Evolutionary conservation across 2,329 filamentous ascomycete genomes (phyloP).

Genomic region (Mariannaea elegans): DNA sequence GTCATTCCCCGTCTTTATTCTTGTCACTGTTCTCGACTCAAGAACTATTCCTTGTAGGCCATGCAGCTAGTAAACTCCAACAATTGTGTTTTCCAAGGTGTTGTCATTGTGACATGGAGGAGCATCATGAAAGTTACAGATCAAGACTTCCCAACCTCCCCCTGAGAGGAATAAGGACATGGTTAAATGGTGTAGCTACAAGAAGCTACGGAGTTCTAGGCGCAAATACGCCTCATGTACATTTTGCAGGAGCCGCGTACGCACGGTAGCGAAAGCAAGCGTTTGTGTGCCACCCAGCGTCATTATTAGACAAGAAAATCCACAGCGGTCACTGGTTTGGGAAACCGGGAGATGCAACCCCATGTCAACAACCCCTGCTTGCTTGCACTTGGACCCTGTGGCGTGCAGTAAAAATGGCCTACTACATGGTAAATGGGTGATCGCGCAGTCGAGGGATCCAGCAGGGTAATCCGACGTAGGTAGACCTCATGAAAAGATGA

Average conservation of each 20-base stretch:
- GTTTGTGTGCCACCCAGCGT: conserved; percentile 4
- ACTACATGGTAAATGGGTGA: too few relatives aligned
- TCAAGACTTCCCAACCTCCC: too few relatives aligned
- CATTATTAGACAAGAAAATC: conserved; percentile 16
- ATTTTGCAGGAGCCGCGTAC: neutral
- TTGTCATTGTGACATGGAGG: neutral
- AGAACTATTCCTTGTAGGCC: neutral
- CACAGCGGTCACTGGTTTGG: neutral
- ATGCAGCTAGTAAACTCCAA: neutral
- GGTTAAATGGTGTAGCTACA: too few relatives aligned
- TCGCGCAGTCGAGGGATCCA: too few relatives aligned
- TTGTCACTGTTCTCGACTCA: neutral
- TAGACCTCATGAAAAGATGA: too few relatives aligned
- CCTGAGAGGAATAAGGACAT: too few relatives aligned
- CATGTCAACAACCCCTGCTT: too few relatives aligned
- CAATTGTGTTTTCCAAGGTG: neutral
- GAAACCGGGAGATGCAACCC: neutral
- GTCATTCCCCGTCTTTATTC: neutral
- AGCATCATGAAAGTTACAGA: neutral
- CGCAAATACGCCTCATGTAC: too few relatives aligned
- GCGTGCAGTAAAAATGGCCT: neutral
- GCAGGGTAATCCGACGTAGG: too few relatives aligned
- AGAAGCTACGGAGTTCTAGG: neutral
- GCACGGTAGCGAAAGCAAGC: neutral
- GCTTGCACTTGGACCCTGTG: conserved; percentile 3